Conservation (phyloP, 495 filamentous ascomycete genomes). For the Xylaria flabelliformis region DNA sequence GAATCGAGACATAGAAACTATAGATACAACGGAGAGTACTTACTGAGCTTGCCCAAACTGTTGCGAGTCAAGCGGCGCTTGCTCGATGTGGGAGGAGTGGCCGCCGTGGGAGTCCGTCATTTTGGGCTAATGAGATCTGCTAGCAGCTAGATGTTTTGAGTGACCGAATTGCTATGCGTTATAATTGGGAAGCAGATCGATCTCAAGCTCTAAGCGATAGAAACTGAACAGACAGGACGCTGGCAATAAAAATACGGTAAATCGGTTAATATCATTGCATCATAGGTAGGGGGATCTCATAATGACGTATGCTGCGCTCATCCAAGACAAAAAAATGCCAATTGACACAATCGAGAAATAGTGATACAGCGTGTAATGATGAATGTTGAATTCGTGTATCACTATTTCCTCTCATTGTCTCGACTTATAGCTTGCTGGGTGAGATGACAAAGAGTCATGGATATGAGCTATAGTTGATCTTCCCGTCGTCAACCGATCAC, state of each 20-base stretch:
- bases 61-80: constrained; percentile 32
- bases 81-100: constrained; percentile 32
- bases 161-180: neutral
- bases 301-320: constrained; percentile 12
- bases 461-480: too few relatives aligned
- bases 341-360: too few relatives aligned
- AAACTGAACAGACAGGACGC: neutral
- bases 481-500: neutral
- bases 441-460: too few relatives aligned
- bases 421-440: neutral
- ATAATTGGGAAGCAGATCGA: neutral
- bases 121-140: constrained; percentile 13
- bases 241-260: neutral
- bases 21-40: constrained; percentile 1
- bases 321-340: neutral
- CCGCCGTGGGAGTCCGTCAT: constrained; percentile 35
- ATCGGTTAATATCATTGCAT: neutral
- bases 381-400: too few relatives aligned
- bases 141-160: neutral
- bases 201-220: neutral
- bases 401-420: too few relatives aligned
- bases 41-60: constrained; percentile 36
- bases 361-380: too few relatives aligned
- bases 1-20: too few relatives aligned
- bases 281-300: constrained; percentile 5